phyloP scores from a whole-genome alignment of 805 yeast species.

The Saccharomycopsis oosterbeekiorum region DNA sequence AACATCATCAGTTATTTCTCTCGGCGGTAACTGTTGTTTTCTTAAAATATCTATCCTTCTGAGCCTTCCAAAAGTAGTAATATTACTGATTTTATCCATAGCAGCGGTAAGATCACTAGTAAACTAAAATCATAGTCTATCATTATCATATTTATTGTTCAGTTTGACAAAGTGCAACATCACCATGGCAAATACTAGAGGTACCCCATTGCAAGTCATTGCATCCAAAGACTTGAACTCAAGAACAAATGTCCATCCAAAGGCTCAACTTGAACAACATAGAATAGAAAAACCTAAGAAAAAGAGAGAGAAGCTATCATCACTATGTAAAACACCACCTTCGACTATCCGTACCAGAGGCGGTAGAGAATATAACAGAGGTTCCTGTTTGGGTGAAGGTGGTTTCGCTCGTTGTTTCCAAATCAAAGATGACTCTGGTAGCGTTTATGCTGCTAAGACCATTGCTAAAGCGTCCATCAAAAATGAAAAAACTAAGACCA shows the following conservation, averaged over 20 bases:
- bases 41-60: no score
- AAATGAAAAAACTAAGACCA: slow-evolving; percentile 75
- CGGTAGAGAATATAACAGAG: slow-evolving; percentile 86
- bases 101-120: not conserved
- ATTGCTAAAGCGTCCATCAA: slow-evolving; percentile 89
- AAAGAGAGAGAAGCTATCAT: slow-evolving; percentile 80
- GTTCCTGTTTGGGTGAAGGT: slow-evolving; percentile 90
- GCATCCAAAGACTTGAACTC: slow-evolving; percentile 27
- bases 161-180: not conserved
- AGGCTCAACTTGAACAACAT: slow-evolving; percentile 19
- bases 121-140: no score
- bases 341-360: slow-evolving; percentile 77
- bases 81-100: not conserved
- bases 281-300: slow-evolving; percentile 38
- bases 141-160: not conserved
- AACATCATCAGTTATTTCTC: not conserved
- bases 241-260: slow-evolving; percentile 20
- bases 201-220: slow-evolving; percentile 33
- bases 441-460: slow-evolving; percentile 90
- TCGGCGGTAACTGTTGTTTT: not conserved
- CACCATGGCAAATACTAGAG: slow-evolving; percentile 26
- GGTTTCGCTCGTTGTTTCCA: slow-evolving; percentile 99
- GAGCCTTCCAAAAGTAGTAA: no score
- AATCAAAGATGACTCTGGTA: slow-evolving; percentile 83
- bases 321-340: slow-evolving; percentile 95